Evolutionary conservation across 192 early-diverging fungal species (phyloP).

Genomic region (Spizellomyces sp.): DNA sequence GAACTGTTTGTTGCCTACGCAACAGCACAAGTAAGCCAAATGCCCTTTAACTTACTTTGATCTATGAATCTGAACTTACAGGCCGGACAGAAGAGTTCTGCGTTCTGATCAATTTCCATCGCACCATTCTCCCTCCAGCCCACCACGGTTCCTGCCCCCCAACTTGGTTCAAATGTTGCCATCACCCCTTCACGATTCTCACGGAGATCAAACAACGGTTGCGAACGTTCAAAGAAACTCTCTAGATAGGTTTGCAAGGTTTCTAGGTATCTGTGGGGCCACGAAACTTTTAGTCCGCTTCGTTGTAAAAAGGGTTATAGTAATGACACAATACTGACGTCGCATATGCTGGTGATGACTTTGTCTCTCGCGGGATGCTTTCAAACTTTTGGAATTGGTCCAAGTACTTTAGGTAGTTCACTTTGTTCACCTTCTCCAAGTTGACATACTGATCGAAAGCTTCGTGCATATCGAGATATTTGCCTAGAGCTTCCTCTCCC

Average conservation of each 20-base stretch:
- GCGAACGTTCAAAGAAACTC: conserved; percentile 69
- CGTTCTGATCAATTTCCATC: conserved; percentile 42
- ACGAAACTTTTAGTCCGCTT: not conserved
- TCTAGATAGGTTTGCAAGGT: conserved; percentile 70
- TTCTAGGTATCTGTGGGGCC: conserved; percentile 59
- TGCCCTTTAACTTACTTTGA: not conserved
- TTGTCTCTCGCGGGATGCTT: conserved; percentile 56
- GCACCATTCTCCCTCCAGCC: conserved; percentile 54
- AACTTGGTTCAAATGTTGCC: conserved; percentile 63
- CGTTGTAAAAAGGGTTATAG: not conserved
- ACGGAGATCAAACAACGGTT: conserved; percentile 74
- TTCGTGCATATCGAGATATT: conserved; percentile 84
- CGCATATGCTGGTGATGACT: conserved; percentile 59
- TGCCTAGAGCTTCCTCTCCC: conserved; percentile 87
- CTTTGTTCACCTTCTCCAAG: conserved; percentile 57
- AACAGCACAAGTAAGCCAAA: conserved; percentile 3
- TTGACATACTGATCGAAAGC: conserved; percentile 83
- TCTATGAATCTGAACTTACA: conserved; percentile 42
- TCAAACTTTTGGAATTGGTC: conserved; percentile 64
- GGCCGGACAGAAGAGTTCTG: conserved; percentile 70
- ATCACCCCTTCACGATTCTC: conserved; percentile 51
- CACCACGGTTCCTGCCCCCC: conserved; percentile 56
- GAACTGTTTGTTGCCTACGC: conserved; percentile 73
- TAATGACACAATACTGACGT: conserved; percentile 31
- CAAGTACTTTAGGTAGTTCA: conserved; percentile 71